Base-by-base conservation (phyloP, 2,329 filamentous ascomycete species). In the Neopestalotiopsis rosae region DNA sequence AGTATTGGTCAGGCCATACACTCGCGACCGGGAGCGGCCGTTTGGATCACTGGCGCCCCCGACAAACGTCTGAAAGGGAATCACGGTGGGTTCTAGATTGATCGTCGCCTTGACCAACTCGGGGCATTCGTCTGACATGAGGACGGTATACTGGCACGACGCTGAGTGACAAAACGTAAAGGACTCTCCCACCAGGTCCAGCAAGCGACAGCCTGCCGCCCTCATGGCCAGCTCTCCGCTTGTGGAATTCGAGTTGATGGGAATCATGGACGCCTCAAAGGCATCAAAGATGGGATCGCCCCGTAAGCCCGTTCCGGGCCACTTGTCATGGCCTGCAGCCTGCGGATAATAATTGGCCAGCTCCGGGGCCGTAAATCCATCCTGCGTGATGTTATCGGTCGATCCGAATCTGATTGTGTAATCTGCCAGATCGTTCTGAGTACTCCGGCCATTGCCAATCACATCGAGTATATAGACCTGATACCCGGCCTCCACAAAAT, bases 401-500 rank as follows among this genome's bases (percentile, higher is more conserved):
- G 72, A 76, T 10, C 69, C 72, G 14, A 66, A 62, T 20, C 70
- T 71, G 42, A 71, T 73, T 20, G 72, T 70, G 65, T 74, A 76
- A 20, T 68, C 70, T 24, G 58, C 64, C 5, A 74, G 40, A 32
- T 76, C 70, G 20, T 74, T 69, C 34, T 74, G 70, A 1, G 69
- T 64, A 56, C 70, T 72, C 34, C 76, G 69, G 12, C 73, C 76
- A 42, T 70, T 70, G 13, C 70, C 69, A 0, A 75, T 71, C 40
- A 76, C 72, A 64, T 79, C 77, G 28, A 76, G 64, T 13, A 87
- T 75, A 71, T 85, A 87, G 61, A 85, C 77, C 32, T 77, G 77
- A 69, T 85, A 86, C 17, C 85, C 85, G 38, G 81, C 74, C 7
- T 77, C 73, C 17, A 86, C 74, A 69, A 85, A 86, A 69, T 80